Evolutionary conservation across 331 rosid species (phyloP).

Genomic region (Stylosanthes scabra): DNA sequence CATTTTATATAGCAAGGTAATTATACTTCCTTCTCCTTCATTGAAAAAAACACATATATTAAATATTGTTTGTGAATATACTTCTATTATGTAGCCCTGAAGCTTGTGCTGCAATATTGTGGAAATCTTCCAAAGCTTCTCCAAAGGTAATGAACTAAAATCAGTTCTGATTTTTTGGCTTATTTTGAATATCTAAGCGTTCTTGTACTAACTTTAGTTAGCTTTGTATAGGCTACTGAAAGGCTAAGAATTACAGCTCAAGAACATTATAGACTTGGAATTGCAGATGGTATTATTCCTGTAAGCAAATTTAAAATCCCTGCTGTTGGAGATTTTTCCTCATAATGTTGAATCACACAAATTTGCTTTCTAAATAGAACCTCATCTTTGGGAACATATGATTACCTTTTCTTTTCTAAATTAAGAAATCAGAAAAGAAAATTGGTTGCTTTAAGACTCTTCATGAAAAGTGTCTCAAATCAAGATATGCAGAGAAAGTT

Average conservation of each 20-base stretch:
- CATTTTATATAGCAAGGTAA: conserved; percentile 69
- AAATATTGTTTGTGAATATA: conserved; percentile 6
- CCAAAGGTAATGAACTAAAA: conserved; percentile 51
- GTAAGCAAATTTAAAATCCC: conserved; percentile 40
- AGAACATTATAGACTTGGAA: conserved; percentile 57
- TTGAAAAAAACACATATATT: background rate
- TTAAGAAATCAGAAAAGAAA: no score
- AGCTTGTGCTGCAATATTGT: conserved; percentile 75
- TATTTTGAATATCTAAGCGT: background rate
- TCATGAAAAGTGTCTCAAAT: no score
- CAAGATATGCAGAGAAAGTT: no score
- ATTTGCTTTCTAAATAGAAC: background rate
- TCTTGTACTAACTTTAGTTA: conserved; percentile 13
- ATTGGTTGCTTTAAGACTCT: no score
- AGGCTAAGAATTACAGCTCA: conserved; percentile 61
- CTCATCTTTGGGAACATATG: background rate
- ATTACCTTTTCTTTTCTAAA: background rate
- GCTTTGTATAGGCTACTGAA: conserved; percentile 54
- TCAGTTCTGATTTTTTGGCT: conserved; percentile 5
- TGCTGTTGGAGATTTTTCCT: background rate
- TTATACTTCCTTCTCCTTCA: background rate
- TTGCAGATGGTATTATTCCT: conserved; percentile 69
- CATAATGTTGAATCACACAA: no score
- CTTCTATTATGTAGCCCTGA: conserved; percentile 49
- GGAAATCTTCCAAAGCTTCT: conserved; percentile 71